These are phyloP conservation scores for Sordariomycetes sp. DNA, from an alignment of 2,329 filamentous ascomycete genomes.

Conservation along the genomic window DNA sequence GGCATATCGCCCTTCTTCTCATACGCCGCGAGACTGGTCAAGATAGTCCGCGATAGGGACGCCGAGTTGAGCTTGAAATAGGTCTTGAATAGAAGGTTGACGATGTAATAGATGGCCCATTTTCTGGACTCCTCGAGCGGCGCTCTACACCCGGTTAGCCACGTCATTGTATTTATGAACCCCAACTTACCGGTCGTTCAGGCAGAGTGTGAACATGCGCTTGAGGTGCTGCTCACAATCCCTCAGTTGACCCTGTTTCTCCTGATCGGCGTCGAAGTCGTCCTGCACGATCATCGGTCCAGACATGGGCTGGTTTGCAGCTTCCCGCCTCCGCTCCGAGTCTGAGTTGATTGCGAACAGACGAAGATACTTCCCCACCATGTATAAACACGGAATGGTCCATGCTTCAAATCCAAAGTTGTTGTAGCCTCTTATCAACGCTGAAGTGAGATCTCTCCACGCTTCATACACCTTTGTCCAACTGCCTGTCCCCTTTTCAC, in stretches of 20 bases:
- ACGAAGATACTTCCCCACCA: conserved; percentile 76
- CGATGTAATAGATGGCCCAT: conserved; percentile 95
- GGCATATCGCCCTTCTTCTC: conserved; percentile 69
- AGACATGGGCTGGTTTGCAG: conserved; percentile 58
- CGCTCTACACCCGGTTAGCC: conserved; percentile 42
- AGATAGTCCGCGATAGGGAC: conserved; percentile 79
- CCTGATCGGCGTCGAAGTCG: conserved; percentile 67
- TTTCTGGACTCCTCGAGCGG: conserved; percentile 84
- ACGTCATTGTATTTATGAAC: background rate
- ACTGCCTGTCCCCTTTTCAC: conserved; percentile 26
- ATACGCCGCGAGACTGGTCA: conserved; percentile 73
- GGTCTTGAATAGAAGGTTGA: conserved; percentile 94
- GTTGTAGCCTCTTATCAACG: conserved; percentile 73
- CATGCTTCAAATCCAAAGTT: conserved; percentile 71
- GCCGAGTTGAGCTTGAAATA: conserved; percentile 95
- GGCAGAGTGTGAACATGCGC: conserved; percentile 81
- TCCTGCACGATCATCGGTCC: conserved; percentile 54
- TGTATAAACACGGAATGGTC: conserved; percentile 87
- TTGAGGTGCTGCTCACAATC: conserved; percentile 88
- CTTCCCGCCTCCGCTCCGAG: conserved; percentile 41
- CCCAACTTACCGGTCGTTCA: conserved; percentile 68
- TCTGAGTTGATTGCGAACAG: conserved; percentile 89
- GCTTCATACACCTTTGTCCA: conserved; percentile 79
- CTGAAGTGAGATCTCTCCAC: conserved; percentile 78
- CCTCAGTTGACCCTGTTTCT: conserved; percentile 78